Evolutionary conservation across 192 early-diverging fungal genomes (phyloP), one percentile per base, ranked within the genome.

Genomic region (Entophlyctis luteolus): DNA sequence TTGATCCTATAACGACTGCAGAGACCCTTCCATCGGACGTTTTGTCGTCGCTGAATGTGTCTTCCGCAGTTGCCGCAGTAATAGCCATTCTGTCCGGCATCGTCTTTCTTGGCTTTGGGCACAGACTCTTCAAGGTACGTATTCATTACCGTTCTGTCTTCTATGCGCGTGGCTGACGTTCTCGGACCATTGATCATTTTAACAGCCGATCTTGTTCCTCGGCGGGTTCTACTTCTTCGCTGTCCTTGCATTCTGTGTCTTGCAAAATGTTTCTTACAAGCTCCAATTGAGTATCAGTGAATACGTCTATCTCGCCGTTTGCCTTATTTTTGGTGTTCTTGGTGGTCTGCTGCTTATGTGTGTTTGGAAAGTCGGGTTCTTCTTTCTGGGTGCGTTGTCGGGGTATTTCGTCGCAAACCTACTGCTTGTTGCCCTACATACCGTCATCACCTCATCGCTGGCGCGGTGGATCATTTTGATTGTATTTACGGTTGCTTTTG

Each of bases 71-170:
- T 14, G 79, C 77, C 1, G 89, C 83, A 14, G 81, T 87, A 42
- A 73, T 81, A 35, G 72, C 89, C 38, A 88, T 91, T 59, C 65
- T 77, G 2, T 68, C 85, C 31, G 90, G 90, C 1, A 65, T 89
- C 56, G 47, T 89, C 55, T 85, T 85, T 73, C 81, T 81, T 65
- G 90, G 86, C 69, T 84, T 88, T 65, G 90, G 90, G 0, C 79
- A 80, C 75, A 79, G 76, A 65, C 67, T 88, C 27, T 83, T 87
- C 65, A n/a, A n/a, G n/a, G n/a, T n/a, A n/a, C n/a, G n/a, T n/a
- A n/a, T n/a, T n/a, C n/a, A n/a, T n/a, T n/a, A n/a, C n/a, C n/a
- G n/a, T n/a, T n/a, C n/a, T n/a, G n/a, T n/a, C n/a, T n/a, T n/a
- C n/a, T n/a, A n/a, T n/a, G n/a, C n/a, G n/a, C n/a, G n/a, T n/a